Evolutionary conservation across 495 filamentous ascomycete species (phyloP).

Genomic region (Thozetella sp.): DNA sequence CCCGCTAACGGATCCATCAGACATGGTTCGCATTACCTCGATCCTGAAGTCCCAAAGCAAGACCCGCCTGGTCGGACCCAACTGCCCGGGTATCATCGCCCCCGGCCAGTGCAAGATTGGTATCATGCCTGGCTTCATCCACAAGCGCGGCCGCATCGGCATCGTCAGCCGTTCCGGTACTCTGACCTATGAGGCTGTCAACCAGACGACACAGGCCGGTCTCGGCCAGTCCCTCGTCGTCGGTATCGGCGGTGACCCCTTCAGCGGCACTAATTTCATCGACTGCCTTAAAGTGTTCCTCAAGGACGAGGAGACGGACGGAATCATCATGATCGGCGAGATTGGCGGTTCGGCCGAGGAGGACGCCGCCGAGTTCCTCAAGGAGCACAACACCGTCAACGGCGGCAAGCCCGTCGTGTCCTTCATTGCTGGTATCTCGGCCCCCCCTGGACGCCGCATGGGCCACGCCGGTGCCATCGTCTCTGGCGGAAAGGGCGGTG

Average conservation of each 20-base stretch:
- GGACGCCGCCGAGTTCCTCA: constrained; percentile 93
- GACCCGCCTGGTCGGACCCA: constrained; percentile 94
- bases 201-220: constrained; percentile 96
- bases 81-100: constrained; percentile 98
- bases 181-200: constrained; percentile 98
- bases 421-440: constrained; percentile 98
- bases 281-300: constrained; percentile 98
- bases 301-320: constrained; percentile 93
- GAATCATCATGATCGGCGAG: constrained; percentile 99
- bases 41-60: constrained; percentile 98
- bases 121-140: constrained; percentile 99
- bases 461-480: constrained; percentile 98
- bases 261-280: constrained; percentile 99
- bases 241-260: constrained; percentile 97
- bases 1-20: constrained; percentile 44
- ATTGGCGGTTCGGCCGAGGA: constrained; percentile 98
- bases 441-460: constrained; percentile 95
- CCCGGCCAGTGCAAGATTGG: constrained; percentile 99
- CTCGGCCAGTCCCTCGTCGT: constrained; percentile 97
- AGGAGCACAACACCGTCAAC: constrained; percentile 83
- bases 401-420: constrained; percentile 87
- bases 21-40: constrained; percentile 99
- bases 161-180: constrained; percentile 99
- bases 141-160: constrained; percentile 97
- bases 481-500: constrained; percentile 94